Evolutionary conservation across 1,139 yeast species (phyloP).

Genomic region (Wickerhamiella infanticola): DNA sequence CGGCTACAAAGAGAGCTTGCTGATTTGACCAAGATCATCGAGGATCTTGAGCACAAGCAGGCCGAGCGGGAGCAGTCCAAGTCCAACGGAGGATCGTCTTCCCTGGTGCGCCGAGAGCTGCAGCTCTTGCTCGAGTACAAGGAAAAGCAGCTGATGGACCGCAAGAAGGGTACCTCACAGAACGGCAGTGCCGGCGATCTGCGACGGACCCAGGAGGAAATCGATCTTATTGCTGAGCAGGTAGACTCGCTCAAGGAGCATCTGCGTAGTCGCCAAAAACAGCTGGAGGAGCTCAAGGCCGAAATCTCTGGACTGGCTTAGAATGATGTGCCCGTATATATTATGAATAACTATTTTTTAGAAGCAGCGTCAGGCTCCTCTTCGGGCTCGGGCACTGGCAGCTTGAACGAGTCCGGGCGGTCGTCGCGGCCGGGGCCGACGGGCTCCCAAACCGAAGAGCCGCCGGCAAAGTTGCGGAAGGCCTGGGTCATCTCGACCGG

Average conservation of each 20-base stretch:
- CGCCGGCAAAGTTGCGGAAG: slow-evolving; percentile 79
- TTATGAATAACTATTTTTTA: slow-evolving; percentile 17
- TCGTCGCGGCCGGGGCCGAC: slow-evolving; percentile 77
- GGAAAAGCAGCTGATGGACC: slow-evolving; percentile 32
- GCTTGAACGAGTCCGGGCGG: slow-evolving; percentile 66
- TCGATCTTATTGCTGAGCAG: slow-evolving; percentile 50
- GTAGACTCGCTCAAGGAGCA: slow-evolving; percentile 46
- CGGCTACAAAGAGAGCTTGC: slow-evolving; percentile 64
- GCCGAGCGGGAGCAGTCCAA: slow-evolving; percentile 26
- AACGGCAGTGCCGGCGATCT: slow-evolving; percentile 10
- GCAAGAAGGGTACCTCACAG: slow-evolving; percentile 17
- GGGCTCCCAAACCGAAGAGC: slow-evolving; percentile 83
- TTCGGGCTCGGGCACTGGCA: slow-evolving; percentile 73
- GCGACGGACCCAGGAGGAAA: slow-evolving; percentile 34
- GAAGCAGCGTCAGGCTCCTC: slow-evolving; percentile 20
- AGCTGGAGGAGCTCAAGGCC: slow-evolving; percentile 32
- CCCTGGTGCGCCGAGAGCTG: slow-evolving; percentile 49
- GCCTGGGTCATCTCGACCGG: slow-evolving; percentile 86
- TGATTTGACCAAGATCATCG: slow-evolving; percentile 51
- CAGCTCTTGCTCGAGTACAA: slow-evolving; percentile 71
- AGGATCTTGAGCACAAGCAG: slow-evolving; percentile 41
- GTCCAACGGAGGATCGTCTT: slow-evolving; percentile 18
- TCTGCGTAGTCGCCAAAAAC: slow-evolving; percentile 35
- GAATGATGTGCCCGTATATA: background rate
- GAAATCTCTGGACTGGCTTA: slow-evolving; percentile 25